Base-by-base conservation (phyloP, 192 early-diverging fungal species). In the Mortierella hygrophila region DNA sequence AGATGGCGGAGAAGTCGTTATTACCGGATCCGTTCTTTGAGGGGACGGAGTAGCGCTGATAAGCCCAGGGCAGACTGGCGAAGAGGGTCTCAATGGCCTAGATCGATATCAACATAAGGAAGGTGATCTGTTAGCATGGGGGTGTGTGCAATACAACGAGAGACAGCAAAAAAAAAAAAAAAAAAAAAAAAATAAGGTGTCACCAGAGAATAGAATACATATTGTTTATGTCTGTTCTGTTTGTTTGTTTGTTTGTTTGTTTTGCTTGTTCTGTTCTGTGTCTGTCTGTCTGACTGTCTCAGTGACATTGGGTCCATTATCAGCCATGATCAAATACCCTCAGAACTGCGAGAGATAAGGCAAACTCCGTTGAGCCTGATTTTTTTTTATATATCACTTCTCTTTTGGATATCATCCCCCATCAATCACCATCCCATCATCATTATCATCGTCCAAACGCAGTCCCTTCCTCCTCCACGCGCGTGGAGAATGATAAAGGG, bases 1-100 rank as follows among this genome's bases (percentile, higher is more conserved):
- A 92, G 42, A 94, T 83, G 70, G 88, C 83, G 20, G 83, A 77
- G 44, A 78, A 83, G 10, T 80, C 84, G 26, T 0, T 46, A 4
- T 26, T 18, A 20, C 16, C 75, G 20, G 23, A 32, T 20, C 68
- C 16, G 21, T 73, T 60, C 32, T 86, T 86, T 55, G 70, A 41
- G 16, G 78, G 70, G 40, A 76, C 37, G 9, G 78, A 65, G 35
- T 86, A 86, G 57, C 74, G 68, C 76, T 86, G 84, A 70, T 81
- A 86, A 63, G 84, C 76, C 84, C 84, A 86, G 26, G 75, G 78
- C 11, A 76, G 29, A 29, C 78, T 80, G 16, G 74, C 54, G 26
- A 86, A 76, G 26, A 78, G 84, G 13, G 38, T 35, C 40, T 86
- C 84, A 40, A 86, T 55, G 10, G 74, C 79, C 84, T 81, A 77